Evolutionary conservation across 768 basidiomycete genomes (phyloP), one percentile per base, ranked within the genome.

Genomic region (Suillus subluteus): DNA sequence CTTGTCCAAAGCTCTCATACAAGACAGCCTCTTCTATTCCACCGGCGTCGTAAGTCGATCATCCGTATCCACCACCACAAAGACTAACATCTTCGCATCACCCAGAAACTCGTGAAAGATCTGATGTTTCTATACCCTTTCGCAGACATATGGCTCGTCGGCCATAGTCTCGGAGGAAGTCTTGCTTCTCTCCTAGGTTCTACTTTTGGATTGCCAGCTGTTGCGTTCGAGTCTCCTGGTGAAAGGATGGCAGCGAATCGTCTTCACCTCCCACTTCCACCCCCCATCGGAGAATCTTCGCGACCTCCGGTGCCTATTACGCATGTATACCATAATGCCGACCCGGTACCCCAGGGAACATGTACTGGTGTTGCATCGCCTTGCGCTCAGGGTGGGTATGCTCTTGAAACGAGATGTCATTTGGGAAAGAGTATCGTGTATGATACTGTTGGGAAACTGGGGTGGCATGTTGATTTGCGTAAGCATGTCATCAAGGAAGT

Each of bases 21-120:
- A 93, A 75, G 96, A 98, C 66, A 93, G 91, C 71, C 78, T 98
- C n/a, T 98, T 98, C 79, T 98, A 98, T 75, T 90, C 91, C 2
- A 82, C 91, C 44, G 97, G 95, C 35, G 88, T 94, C 56, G 92
- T 94, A 68, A 79, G 91, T 82, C 23, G 35, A 52, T 62, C 59
- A 59, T 35, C 18, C 15, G 4, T 9, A 4, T 35, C 6, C 16
- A 3, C 44, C 44, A 64, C 21, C 30, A 18, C 44, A 52, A 62
- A 40, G 48, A 55, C 15, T 56, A 50, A 65, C 18, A 30, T 21
- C 16, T 58, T 37, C 35, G 7, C 43, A 61, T 12, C 9, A 52
- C 12, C 18, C 73, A 84, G 86, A 82, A 83, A 68, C 78, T 90
- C n/a, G 81, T 86, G 76, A 84, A 81, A 74, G 88, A 87, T 78